phyloP scores from a whole-genome alignment of 305 asterid species.

The Petunia hybrid region DNA sequence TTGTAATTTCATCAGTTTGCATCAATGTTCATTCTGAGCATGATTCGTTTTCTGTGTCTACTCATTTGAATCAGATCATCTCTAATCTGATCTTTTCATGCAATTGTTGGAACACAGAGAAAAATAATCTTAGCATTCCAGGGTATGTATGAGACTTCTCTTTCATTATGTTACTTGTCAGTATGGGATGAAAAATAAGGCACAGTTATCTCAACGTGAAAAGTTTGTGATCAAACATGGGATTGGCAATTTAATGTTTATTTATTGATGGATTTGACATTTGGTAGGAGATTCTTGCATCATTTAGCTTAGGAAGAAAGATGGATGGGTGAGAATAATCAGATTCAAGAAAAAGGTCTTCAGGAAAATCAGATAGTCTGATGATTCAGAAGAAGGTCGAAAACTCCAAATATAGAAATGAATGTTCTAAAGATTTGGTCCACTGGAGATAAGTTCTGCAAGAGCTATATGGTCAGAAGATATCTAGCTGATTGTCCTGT shows the following conservation, averaged over 20 bases:
- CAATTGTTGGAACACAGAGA: background rate
- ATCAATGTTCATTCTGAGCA: background rate
- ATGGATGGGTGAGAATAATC: background rate
- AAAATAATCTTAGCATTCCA: background rate
- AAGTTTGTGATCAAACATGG: no score
- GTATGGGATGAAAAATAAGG: background rate
- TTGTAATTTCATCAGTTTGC: background rate
- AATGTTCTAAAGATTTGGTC: background rate
- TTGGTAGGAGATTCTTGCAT: background rate
- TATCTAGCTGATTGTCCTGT: background rate
- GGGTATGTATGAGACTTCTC: background rate
- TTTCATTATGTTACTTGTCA: background rate
- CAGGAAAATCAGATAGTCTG: background rate
- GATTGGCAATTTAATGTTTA: no score
- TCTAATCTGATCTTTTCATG: background rate
- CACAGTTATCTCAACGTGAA: background rate
- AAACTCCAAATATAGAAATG: background rate
- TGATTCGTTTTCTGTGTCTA: background rate
- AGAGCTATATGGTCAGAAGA: background rate
- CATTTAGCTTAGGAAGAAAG: background rate
- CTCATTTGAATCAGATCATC: background rate
- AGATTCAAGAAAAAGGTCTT: conserved; percentile 1
- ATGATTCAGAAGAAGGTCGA: background rate
- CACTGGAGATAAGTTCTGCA: background rate
- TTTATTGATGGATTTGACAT: no score